These are phyloP conservation scores for Aspergillus thermomutatus DNA, from an alignment of 2,329 filamentous ascomycete species.

Conservation along the genomic window DNA sequence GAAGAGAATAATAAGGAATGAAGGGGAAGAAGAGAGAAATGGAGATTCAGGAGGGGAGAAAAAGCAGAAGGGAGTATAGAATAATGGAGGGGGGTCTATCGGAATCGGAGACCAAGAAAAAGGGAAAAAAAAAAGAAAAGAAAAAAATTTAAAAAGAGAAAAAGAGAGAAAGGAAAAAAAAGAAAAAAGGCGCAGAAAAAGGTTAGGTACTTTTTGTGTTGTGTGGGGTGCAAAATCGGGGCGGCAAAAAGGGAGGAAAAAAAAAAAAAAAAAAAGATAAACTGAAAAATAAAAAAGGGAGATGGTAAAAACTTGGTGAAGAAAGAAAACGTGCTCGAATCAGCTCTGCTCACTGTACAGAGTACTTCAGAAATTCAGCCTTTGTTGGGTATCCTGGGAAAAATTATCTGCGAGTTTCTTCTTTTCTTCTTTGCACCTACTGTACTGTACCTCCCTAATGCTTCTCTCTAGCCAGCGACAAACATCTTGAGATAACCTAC, in stretches of 20 bases:
- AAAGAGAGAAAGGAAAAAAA: conserved; percentile 17
- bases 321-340: conserved; percentile 25
- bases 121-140: conserved; percentile 11
- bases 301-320: conserved; percentile 5
- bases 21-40: conserved; percentile 24
- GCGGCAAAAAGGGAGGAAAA: conserved; percentile 18
- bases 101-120: conserved; percentile 22
- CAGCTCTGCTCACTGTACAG: conserved; percentile 2
- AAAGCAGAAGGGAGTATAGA: conserved; percentile 12
- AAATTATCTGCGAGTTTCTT: background rate
- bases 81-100: conserved; percentile 20
- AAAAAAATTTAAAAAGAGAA: conserved; percentile 11
- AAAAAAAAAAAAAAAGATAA: conserved; percentile 4
- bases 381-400: background rate
- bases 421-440: background rate
- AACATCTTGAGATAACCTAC: background rate
- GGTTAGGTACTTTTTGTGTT: background rate
- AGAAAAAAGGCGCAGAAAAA: conserved; percentile 12
- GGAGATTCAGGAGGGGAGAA: conserved; percentile 24
- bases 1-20: conserved; percentile 15
- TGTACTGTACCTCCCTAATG: no score
- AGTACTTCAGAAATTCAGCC: background rate
- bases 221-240: conserved; percentile 12
- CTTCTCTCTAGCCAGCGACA: background rate
- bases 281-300: conserved; percentile 8